Conservation (phyloP, 176 grass and related monocot genomes). For the Aegilops umbellulata region DNA sequence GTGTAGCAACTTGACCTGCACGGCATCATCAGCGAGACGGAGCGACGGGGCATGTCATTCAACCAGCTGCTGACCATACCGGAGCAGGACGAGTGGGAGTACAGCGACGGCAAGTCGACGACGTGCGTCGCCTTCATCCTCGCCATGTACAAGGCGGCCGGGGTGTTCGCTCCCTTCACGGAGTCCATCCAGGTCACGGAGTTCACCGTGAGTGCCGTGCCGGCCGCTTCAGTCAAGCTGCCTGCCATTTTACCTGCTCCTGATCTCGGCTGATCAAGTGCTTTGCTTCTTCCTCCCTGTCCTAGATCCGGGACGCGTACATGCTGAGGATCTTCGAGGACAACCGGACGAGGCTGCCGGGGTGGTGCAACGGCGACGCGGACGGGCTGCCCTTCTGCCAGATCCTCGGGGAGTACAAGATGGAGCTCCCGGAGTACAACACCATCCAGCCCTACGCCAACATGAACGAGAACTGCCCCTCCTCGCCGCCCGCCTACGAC, state of each 20-base stretch:
- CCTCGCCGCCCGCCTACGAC: slow-evolving; percentile 61
- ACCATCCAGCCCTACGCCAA: slow-evolving; percentile 76
- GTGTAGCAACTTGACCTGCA: slow-evolving; percentile 79
- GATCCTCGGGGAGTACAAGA: slow-evolving; percentile 85
- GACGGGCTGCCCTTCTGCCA: slow-evolving; percentile 84
- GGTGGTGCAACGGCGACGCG: slow-evolving; percentile 62
- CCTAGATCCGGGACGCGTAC: slow-evolving; percentile 89
- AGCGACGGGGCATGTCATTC: slow-evolving; percentile 81
- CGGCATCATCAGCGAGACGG: slow-evolving; percentile 75
- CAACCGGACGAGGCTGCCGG: slow-evolving; percentile 73
- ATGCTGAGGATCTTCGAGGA: slow-evolving; percentile 94
- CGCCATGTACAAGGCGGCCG: slow-evolving; percentile 83
- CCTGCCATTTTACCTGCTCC: neutral
- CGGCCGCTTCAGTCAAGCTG: neutral
- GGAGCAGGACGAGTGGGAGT: slow-evolving; percentile 92
- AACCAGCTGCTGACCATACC: slow-evolving; percentile 90
- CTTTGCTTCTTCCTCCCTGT: neutral
- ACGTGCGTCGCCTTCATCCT: slow-evolving; percentile 92
- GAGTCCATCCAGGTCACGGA: slow-evolving; percentile 93
- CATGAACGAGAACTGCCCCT: slow-evolving; percentile 98
- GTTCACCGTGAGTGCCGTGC: slow-evolving; percentile 85
- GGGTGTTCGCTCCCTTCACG: slow-evolving; percentile 67
- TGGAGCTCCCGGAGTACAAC: slow-evolving; percentile 92
- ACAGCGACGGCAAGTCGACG: slow-evolving; percentile 95
- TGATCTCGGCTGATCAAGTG: neutral